Evolutionary conservation across 116 monocot genomes (phyloP).

Genomic region (Thalassia testudinum): DNA sequence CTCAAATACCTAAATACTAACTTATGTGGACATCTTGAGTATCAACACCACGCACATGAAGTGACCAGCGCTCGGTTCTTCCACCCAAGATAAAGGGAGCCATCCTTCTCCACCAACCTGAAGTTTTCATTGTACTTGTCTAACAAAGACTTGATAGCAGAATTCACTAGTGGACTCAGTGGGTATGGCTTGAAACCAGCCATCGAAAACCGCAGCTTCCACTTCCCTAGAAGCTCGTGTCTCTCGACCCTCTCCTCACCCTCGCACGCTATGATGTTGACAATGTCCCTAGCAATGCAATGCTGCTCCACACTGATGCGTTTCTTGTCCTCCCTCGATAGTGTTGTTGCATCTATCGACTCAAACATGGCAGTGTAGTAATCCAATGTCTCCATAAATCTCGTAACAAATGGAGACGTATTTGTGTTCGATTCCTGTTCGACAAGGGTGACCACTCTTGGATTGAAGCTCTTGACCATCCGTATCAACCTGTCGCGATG

Average conservation of each 20-base stretch:
- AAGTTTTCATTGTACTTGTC: conserved; percentile 52
- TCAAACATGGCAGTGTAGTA: conserved; percentile 72
- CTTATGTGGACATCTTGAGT: too few relatives aligned
- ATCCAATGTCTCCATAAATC: conserved; percentile 63
- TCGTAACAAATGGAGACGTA: conserved; percentile 58
- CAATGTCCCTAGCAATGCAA: conserved; percentile 87
- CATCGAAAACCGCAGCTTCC: conserved; percentile 76
- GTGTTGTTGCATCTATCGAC: conserved; percentile 54
- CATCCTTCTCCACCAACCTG: conserved; percentile 60
- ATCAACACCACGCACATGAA: conserved; percentile 19
- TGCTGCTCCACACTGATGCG: conserved; percentile 87
- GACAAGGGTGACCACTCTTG: conserved; percentile 77
- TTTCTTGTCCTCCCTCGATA: conserved; percentile 53
- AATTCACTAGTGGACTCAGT: conserved; percentile 64
- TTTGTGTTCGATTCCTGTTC: conserved; percentile 93
- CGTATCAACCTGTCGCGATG: conserved; percentile 71
- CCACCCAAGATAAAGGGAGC: conserved; percentile 33
- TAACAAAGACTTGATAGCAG: conserved; percentile 52
- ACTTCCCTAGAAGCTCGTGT: conserved; percentile 77
- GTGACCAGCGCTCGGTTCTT: conserved; percentile 18
- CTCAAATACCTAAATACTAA: too few relatives aligned
- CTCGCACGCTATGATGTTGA: conserved; percentile 89
- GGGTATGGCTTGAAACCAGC: conserved; percentile 73
- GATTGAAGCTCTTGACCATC: conserved; percentile 65
- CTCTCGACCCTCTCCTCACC: conserved; percentile 79